Percentiles rank a stretch among this genome's conserved stretches.
phyloP scores from a whole-genome alignment of 164 flowering plant species.

The Santalum album region DNA sequence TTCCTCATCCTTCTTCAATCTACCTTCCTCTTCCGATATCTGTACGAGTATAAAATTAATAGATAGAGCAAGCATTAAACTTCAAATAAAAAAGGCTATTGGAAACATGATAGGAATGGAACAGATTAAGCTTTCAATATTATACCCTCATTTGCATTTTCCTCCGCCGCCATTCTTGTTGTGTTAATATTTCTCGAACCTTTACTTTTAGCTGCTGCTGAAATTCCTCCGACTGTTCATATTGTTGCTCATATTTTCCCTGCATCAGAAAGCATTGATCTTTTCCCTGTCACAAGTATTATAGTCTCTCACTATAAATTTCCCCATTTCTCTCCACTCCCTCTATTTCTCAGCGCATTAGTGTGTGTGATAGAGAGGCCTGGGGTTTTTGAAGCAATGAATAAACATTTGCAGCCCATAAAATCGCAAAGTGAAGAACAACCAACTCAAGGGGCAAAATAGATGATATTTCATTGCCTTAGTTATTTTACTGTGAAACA shows the following conservation, averaged over 20 bases:
- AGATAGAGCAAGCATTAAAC: not conserved
- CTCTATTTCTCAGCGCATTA: too few species aligned
- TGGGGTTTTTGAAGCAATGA: too few species aligned
- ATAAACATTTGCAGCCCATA: too few species aligned
- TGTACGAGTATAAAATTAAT: slow-evolving; percentile 16
- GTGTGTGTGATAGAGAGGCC: too few species aligned
- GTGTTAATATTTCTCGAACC: slow-evolving; percentile 83
- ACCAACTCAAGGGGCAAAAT: too few species aligned
- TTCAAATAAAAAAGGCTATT: not conserved
- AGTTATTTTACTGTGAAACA: too few species aligned
- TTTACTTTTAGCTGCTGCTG: slow-evolving; percentile 70
- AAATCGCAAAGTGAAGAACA: too few species aligned
- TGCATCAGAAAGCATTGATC: slow-evolving; percentile 13
- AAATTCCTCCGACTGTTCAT: slow-evolving; percentile 77
- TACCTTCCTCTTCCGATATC: slow-evolving; percentile 98
- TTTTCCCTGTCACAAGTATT: not conserved
- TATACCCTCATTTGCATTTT: slow-evolving; percentile 96
- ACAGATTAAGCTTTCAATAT: slow-evolving; percentile 2
- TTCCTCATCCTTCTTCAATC: slow-evolving; percentile 94
- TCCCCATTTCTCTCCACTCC: too few species aligned
- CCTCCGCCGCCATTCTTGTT: slow-evolving; percentile 96
- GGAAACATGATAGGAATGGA: not conserved
- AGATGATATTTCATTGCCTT: too few species aligned
- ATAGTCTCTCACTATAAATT: too few species aligned
- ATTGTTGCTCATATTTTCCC: slow-evolving; percentile 87